These are phyloP conservation scores for Aspergillus tamarii DNA, from an alignment of 2,329 filamentous ascomycete species.

Conservation along the genomic window DNA sequence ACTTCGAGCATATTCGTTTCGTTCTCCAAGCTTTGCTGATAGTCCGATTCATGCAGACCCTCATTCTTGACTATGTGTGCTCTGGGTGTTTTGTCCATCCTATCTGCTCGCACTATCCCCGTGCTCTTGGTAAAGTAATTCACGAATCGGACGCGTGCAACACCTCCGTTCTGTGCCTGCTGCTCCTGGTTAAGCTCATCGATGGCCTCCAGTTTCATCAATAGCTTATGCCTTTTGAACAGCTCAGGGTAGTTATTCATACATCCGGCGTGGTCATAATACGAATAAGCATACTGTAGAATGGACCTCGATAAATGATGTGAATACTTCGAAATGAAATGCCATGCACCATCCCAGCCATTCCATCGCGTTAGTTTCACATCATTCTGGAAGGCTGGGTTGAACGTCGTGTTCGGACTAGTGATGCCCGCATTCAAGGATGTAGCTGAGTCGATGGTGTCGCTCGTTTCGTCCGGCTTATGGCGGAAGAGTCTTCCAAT, in stretches of 20 bases:
- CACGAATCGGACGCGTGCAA: constrained; percentile 51
- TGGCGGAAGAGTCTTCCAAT: constrained; percentile 72
- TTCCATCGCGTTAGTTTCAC: constrained; percentile 3
- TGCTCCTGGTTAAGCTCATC: constrained; percentile 30
- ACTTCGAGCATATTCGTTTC: neutral
- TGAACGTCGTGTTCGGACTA: neutral
- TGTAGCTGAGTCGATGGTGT: neutral
- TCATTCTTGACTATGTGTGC: neutral
- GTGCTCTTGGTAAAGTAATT: constrained; percentile 75
- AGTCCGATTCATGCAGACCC: neutral
- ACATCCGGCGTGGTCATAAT: constrained; percentile 44
- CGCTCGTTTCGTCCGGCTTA: constrained; percentile 16
- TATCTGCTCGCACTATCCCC: neutral
- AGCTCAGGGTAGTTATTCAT: constrained; percentile 77
- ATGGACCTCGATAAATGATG: constrained; percentile 7
- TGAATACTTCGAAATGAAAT: constrained; percentile 14
- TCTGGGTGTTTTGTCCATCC: neutral
- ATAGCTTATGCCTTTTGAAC: constrained; percentile 67
- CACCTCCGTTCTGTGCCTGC: constrained; percentile 56
- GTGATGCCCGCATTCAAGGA: neutral
- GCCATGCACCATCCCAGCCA: constrained; percentile 12
- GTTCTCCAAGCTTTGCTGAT: too few relatives aligned
- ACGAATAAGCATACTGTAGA: constrained; percentile 11
- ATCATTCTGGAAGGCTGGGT: constrained; percentile 13
- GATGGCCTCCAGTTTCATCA: constrained; percentile 66